Percentiles rank a stretch among this genome's conserved stretches.
These are phyloP conservation scores for Elongisporangium prolatum DNA, from an alignment of 352 stramenopile genomes.

Conservation along the genomic window DNA sequence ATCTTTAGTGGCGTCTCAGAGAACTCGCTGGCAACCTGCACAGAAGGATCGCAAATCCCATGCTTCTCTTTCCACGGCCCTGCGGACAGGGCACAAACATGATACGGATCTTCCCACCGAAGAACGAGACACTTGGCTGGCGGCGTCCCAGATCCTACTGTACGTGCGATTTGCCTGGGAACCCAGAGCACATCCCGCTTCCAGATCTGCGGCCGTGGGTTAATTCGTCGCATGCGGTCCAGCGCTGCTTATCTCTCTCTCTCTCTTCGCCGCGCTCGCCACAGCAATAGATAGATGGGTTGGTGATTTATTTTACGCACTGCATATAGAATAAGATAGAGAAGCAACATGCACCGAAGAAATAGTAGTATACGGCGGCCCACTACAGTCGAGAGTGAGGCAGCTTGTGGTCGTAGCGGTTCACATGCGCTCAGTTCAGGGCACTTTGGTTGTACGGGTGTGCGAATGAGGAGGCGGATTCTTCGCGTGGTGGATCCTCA, in stretches of 20 bases:
- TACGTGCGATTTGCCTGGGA: neutral
- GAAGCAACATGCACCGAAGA: neutral
- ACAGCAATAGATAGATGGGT: slow-evolving; percentile 9
- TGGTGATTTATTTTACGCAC: slow-evolving; percentile 1
- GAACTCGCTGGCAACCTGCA: neutral
- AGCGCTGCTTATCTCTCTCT: neutral
- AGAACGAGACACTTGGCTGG: neutral
- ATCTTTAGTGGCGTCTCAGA: neutral
- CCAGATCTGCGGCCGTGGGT: neutral
- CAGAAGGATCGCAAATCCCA: neutral
- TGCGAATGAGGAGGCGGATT: neutral
- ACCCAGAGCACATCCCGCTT: neutral
- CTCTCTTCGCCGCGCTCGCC: neutral
- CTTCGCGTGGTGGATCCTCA: neutral
- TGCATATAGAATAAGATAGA: neutral
- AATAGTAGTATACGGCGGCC: slow-evolving; percentile 1
- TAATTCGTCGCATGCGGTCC: neutral
- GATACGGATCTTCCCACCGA: neutral
- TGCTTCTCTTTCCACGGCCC: neutral
- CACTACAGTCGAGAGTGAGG: slow-evolving; percentile 6
- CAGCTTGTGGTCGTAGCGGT: neutral
- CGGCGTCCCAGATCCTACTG: neutral
- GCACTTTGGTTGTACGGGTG: neutral
- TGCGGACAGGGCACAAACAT: neutral
- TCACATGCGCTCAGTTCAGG: neutral